Base-by-base conservation (phyloP, 352 stramenopile genomes). In the Phytophthora europaea region DNA sequence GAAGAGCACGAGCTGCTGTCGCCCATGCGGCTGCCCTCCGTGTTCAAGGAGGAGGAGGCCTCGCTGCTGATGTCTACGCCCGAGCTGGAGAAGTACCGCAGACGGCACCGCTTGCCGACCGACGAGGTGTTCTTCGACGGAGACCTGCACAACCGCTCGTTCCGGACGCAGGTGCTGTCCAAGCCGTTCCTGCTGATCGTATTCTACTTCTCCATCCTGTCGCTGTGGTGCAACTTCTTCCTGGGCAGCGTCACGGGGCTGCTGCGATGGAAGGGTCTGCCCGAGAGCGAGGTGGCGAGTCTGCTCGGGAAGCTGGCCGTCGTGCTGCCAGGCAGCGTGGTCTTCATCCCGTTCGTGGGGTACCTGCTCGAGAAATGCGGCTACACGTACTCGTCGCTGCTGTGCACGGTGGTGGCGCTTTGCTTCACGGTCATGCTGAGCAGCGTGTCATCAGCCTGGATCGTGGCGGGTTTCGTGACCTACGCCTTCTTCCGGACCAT, bases 201-300 rank as follows among this genome's bases (percentile, higher is more conserved):
- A n/a, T 76, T 91, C 48, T 89, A 92, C 69, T 95, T 96, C 61
- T 79, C 87, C 0, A 79, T 94, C 38, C 73, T 84, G 45, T 83
- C 79, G n/a, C 87, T 96, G 51, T 94, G 84, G 74, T 93, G 87
- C 63, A 96, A 96, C 66, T 95, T 95, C 67, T 95, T 94, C 67
- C 73, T 97, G 40, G 89, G 85, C 53, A 92, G 80, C 45, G 73
- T 95, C 12, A 89, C 78, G 12, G 75, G 72, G 38, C 77, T 92
- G 53, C 61, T 94, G 48, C 81, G 81, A 8, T 83, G 80, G 72
- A 87, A 91, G 50, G 58, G 70, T 33, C 65, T 94, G 18, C 47
- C 79, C 6, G 68, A 81, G n/a, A 73, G 52, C 15, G 65, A 80
- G 13, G 82, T 93, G 15, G 63, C 67, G 12, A 65, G 68, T 22